A percentile compares a stretch with the other conserved stretches of the same genome.
Evolutionary conservation across 495 filamentous ascomycete species (phyloP).

Genomic region (Daldinia bambusicola): DNA sequence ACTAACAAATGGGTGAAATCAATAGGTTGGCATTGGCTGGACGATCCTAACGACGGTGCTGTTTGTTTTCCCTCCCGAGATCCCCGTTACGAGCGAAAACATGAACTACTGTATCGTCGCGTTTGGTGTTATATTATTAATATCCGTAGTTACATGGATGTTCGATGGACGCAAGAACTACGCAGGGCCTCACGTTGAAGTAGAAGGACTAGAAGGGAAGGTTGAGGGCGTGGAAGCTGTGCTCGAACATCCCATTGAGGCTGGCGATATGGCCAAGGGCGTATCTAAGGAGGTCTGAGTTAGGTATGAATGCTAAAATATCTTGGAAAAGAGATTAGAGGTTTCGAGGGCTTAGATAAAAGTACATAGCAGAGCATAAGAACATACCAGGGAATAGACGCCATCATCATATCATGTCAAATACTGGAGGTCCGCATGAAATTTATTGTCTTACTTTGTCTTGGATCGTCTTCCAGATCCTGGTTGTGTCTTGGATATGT

Average conservation of each 20-base stretch:
- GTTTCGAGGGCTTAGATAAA: not conserved
- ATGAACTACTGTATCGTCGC: conserved; percentile 83
- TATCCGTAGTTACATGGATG: conserved; percentile 74
- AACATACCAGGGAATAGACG: too few species aligned
- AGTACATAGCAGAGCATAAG: not conserved
- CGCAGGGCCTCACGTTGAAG: conserved; percentile 67
- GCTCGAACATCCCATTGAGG: not conserved
- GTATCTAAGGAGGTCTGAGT: not conserved
- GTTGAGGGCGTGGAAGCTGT: conserved; percentile 44
- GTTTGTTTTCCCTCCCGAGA: conserved; percentile 77
- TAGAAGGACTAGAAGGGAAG: conserved; percentile 55
- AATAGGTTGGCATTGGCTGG: conserved; percentile 71
- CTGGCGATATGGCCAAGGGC: conserved; percentile 12
- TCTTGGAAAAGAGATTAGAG: not conserved
- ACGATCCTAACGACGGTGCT: conserved; percentile 75
- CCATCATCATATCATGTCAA: not conserved
- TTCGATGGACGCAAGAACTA: conserved; percentile 80
- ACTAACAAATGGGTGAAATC: not conserved
- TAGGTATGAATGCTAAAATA: not conserved
- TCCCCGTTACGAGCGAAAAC: conserved; percentile 73
- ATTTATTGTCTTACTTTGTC: not conserved
- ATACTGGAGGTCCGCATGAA: not conserved
- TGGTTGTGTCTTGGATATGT: not conserved
- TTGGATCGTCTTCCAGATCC: not conserved
- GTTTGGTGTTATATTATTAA: conserved; percentile 72